Base-by-base conservation (phyloP, 2,329 filamentous ascomycete species). In the Calonectria naviculata region DNA sequence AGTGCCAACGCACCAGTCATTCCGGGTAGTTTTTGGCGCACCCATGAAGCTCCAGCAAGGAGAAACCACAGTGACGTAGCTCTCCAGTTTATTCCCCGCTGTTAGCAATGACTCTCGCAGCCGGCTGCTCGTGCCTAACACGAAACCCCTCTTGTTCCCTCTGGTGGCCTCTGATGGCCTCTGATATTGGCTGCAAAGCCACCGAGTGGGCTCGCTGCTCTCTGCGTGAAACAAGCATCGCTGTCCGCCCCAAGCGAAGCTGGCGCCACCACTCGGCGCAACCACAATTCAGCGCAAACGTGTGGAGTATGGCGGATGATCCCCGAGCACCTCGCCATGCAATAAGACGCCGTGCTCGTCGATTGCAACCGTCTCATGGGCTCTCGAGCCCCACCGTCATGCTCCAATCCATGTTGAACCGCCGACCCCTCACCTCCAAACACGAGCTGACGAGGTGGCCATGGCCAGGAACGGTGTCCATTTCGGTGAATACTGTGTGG, bases 391-490 rank as follows among this genome's bases (percentile, higher is more conserved):
- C 65, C 65, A 67, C 65, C 42, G 65, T 10, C 21, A 60, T 52
- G 52, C 41, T 67, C 26, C 31, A 31, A 60, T 58, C 38, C 64
- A 67, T 54, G 28, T 67, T 42, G 29, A 58, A 47, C 28, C 24
- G 56, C 28, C 29, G 54, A 67, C 65, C 65, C 65, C 65, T 67
- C 65, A 66, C 64, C 64, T 58, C 64, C 64, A 66, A 66, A 66
- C 64, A 66, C 64, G 64, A 66, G 49, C 42, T 49, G 42, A 52
- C 26, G 52, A 56, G 7, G 36, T 17, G 31, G 29, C 21, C 17
- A 21, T 26, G 21, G 31, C 24, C 17, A 36, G 34, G 26, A 58
- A 58, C 52, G 52, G 52, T 58, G 52, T 58, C 52, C 52, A 15
- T 26, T 58, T 17, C 31, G 7, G 31, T 31, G 36, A 36, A 58